Base-by-base conservation (phyloP, 2,329 filamentous ascomycete genomes). In the Aspergillus spinulosporus region DNA sequence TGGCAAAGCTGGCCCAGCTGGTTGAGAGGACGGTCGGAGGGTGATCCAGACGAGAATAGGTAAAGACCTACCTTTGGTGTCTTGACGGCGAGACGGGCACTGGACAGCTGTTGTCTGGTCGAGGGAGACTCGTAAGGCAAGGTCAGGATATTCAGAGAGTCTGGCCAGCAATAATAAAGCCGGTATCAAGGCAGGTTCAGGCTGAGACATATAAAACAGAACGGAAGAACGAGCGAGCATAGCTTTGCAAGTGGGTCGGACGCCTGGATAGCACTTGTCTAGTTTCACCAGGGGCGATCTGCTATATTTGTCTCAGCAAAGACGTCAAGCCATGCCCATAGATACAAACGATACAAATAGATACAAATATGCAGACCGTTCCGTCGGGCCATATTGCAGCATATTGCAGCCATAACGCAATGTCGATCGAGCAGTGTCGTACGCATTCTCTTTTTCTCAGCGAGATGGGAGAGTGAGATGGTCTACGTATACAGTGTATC, bases 261-360 rank as follows among this genome's bases (percentile, higher is more conserved):
- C 15, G 40, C 15, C 49, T 44, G 48, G 57, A 48, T 45, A 45
- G 40, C 32, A 42, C 49, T 52, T 44, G 49, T 58, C 52, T 53
- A 62, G 57, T 61, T 57, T 64, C 61, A 62, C 57, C 48, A 52
- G 52, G 56, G 48, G 45, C 51, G 61, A 63, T 62, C 56, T 58
- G 49, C 60, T 62, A 61, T 61, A 56, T 59, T 61, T 59, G 57
- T 52, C 50, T 14, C 32, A 6, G 5, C 21, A 32, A 21, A 21
- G 21, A 21, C 31, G 42, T 46, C 15, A 45, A 40, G 43, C 44
- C 26, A 11, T 39, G 29, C 21, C 21, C 21, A 21, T 21, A 21
- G 21, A 21, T 21, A 21, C 21, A 21, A 21, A 21, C 21, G 21
- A 21, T 39, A 14, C 15, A 31, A 21, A 47, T n/a, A 47, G 29